phyloP scores from a whole-genome alignment of 139 green algal species.

The Marvania coccoides region DNA sequence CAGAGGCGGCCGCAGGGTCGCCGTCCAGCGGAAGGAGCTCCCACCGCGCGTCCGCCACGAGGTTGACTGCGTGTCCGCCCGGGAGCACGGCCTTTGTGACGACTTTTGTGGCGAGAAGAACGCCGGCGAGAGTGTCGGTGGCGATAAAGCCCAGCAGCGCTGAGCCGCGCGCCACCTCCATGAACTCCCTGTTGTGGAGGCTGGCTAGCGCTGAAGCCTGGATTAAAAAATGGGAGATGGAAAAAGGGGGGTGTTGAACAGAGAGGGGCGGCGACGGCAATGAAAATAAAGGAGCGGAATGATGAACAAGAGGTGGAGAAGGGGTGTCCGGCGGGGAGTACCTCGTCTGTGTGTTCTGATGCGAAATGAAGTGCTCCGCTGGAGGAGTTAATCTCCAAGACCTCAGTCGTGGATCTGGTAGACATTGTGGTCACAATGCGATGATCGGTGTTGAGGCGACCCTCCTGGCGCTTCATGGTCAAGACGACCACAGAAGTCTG shows the following conservation, averaged over 20 bases:
- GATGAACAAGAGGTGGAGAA: no score
- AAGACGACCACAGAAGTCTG: conserved; percentile 20
- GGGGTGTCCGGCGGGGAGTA: no score
- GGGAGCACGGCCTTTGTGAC: conserved; percentile 65
- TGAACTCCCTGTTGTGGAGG: conserved; percentile 9
- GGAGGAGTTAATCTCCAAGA: neutral
- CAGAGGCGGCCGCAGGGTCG: conserved; percentile 18
- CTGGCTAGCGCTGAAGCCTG: conserved; percentile 24
- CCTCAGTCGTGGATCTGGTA: conserved; percentile 19
- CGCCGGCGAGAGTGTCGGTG: conserved; percentile 51
- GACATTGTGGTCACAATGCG: conserved; percentile 23
- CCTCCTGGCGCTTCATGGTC: neutral
- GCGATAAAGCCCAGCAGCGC: conserved; percentile 76
- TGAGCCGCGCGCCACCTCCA: conserved; percentile 46
- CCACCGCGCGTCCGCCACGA: conserved; percentile 74
- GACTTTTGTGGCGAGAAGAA: conserved; percentile 79
- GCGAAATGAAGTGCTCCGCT: neutral
- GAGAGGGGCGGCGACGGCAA: no score
- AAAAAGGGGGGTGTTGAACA: neutral
- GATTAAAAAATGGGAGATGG: neutral
- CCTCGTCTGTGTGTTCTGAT: neutral
- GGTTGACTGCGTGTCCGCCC: conserved; percentile 78
- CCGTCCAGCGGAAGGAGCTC: conserved; percentile 60
- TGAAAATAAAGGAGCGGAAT: no score
- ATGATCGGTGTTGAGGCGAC: conserved; percentile 11